A percentile compares a stretch with the other conserved stretches of the same genome.
Conservation (phyloP, 345 rosid genomes). For the Boechera divaricarpa region DNA sequence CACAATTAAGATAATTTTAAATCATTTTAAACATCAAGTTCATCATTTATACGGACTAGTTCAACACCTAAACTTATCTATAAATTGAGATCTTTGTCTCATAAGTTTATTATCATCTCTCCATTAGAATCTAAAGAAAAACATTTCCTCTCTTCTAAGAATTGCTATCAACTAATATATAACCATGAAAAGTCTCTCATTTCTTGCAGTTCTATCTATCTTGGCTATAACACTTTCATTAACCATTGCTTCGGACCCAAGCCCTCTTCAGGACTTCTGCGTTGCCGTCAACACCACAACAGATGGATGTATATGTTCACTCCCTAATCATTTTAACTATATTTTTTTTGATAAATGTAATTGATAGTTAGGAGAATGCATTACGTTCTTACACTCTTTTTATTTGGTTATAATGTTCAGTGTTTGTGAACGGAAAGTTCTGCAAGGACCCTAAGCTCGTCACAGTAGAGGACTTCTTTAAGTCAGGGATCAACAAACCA, state of each 20-base stretch:
- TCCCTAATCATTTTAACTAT: background rate
- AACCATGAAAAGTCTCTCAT: slow-evolving; percentile 14
- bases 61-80: slow-evolving; percentile 7
- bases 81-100: slow-evolving; percentile 6
- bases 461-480: background rate
- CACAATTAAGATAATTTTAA: background rate
- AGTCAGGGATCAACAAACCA: background rate
- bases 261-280: slow-evolving; percentile 35
- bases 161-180: background rate
- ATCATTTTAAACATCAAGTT: background rate
- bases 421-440: slow-evolving; percentile 27
- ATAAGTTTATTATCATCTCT: slow-evolving; percentile 12
- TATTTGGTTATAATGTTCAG: background rate
- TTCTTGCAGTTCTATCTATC: background rate
- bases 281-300: background rate
- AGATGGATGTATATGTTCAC: background rate
- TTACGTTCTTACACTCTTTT: background rate
- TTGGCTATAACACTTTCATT: slow-evolving; percentile 22
- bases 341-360: background rate
- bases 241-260: slow-evolving; percentile 29
- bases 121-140: background rate
- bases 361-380: background rate
- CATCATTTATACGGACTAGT: background rate
- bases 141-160: background rate
- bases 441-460: slow-evolving; percentile 16